phyloP scores from a whole-genome alignment of 306 rosid species.

The Gillenia trifoliata region DNA sequence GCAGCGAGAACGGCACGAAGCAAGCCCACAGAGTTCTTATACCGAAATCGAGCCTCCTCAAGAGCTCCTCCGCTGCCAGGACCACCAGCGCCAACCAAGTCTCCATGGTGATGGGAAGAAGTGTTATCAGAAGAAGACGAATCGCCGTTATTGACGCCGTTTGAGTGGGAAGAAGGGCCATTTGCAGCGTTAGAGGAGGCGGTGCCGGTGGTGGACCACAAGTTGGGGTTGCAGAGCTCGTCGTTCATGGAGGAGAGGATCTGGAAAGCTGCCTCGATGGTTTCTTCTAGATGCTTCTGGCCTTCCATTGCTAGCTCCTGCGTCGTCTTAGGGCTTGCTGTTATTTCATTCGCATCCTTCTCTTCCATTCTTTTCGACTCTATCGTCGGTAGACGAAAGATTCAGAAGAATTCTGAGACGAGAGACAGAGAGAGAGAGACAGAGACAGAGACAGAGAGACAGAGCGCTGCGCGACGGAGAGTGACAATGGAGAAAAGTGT shows the following conservation, averaged over 20 bases:
- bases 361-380: constrained; percentile 49
- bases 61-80: constrained; percentile 65
- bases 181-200: constrained; percentile 16
- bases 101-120: constrained; percentile 33
- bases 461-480: not conserved
- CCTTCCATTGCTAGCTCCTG: constrained; percentile 87
- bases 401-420: not conserved
- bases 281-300: constrained; percentile 71
- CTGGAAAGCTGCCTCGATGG: constrained; percentile 78
- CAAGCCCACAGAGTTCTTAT: constrained; percentile 64
- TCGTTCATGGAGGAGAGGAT: constrained; percentile 96
- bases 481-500: too few species aligned
- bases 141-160: constrained; percentile 47
- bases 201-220: constrained; percentile 60
- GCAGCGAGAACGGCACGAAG: constrained; percentile 66
- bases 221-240: constrained; percentile 81
- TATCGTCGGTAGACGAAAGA: not conserved
- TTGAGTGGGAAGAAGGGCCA: constrained; percentile 39
- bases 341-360: constrained; percentile 20
- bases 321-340: constrained; percentile 43
- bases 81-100: constrained; percentile 30
- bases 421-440: not conserved
- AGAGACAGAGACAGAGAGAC: not conserved
- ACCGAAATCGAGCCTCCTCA: constrained; percentile 76
- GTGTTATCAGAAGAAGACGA: constrained; percentile 51